Conservation (phyloP, 1,139 yeast genomes). For the Taiozyma sp. region DNA sequence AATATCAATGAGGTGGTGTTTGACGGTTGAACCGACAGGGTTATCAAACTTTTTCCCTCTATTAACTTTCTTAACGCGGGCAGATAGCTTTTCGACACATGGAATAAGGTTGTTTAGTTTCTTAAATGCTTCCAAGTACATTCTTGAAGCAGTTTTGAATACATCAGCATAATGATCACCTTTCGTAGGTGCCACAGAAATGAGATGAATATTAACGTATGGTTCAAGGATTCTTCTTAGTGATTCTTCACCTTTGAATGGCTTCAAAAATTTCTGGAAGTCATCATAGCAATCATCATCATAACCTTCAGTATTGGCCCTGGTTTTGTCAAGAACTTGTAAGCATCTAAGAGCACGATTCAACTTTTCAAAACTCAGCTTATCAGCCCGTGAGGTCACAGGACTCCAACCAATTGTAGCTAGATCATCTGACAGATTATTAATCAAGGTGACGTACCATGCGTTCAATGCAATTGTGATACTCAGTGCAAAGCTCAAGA, state of each 20-base stretch:
- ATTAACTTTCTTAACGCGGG: background rate
- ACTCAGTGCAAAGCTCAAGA: background rate
- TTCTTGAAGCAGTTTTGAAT: background rate
- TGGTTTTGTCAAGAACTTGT: background rate
- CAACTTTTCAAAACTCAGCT: background rate
- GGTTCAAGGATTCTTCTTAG: background rate
- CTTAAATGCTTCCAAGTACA: background rate
- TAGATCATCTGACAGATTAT: background rate
- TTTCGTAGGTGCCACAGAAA: background rate
- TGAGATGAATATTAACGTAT: background rate
- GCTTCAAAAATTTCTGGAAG: background rate
- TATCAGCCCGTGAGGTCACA: background rate
- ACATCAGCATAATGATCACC: background rate
- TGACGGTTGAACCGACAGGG: background rate
- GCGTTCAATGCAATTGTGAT: background rate
- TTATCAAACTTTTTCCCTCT: background rate
- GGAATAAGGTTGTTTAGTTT: background rate
- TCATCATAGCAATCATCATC: background rate
- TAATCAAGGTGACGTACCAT: background rate
- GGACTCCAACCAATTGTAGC: background rate
- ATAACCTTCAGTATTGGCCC: background rate
- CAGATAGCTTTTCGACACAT: background rate
- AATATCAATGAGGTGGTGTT: background rate
- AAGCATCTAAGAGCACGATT: background rate
- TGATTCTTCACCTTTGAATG: background rate